These are phyloP conservation scores for Spergularia marina DNA, from an alignment of 148 eudicot genomes.

Conservation along the genomic window DNA sequence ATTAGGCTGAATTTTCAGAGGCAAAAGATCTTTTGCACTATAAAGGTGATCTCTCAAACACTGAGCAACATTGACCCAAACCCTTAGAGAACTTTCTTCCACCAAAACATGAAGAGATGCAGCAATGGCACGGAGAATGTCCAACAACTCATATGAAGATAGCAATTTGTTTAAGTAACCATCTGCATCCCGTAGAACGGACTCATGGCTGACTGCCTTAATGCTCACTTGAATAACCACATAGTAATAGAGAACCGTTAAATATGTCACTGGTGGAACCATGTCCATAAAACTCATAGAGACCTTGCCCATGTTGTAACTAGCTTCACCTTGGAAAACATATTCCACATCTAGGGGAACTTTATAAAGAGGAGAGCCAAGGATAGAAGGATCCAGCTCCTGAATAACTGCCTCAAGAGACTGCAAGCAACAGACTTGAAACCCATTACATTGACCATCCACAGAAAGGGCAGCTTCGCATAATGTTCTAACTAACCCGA, in stretches of 20 bases:
- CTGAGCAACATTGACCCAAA: conserved; percentile 60
- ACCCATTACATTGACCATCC: conserved; percentile 28
- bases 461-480: conserved; percentile 37
- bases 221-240: conserved; percentile 29
- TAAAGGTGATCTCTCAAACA: conserved; percentile 46
- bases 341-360: conserved; percentile 45
- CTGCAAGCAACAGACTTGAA: conserved; percentile 33
- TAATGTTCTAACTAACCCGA: conserved; percentile 41
- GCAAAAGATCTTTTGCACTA: conserved; percentile 34
- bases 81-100: conserved; percentile 33
- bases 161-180: conserved; percentile 38
- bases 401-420: conserved; percentile 46
- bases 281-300: conserved; percentile 39
- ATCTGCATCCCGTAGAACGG: conserved; percentile 31
- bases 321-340: conserved; percentile 29
- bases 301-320: conserved; percentile 24
- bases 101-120: conserved; percentile 42
- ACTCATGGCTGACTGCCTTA: conserved; percentile 27
- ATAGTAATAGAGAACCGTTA: conserved; percentile 41
- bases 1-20: conserved; percentile 35
- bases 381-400: conserved; percentile 57
- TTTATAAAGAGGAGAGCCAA: conserved; percentile 72
- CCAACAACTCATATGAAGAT: conserved; percentile 46
- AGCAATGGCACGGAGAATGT: conserved; percentile 43
- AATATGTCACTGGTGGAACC: conserved; percentile 60